These are phyloP conservation scores for Cadophora sp. DNA, from an alignment of 2,329 filamentous ascomycete species.

Conservation along the genomic window DNA sequence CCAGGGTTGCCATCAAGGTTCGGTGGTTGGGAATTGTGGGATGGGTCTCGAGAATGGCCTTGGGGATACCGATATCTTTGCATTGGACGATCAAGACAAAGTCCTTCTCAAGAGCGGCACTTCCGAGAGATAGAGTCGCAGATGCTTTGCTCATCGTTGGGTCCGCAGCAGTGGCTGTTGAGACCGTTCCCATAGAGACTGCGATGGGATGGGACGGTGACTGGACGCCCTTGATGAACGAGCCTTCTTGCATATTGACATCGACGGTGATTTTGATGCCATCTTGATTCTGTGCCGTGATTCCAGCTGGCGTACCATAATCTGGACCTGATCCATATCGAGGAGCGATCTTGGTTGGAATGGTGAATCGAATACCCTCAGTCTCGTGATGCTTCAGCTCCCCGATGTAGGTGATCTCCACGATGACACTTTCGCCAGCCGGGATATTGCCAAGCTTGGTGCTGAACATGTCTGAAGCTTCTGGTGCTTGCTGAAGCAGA, in stretches of 20 bases:
- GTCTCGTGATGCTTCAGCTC: conserved; percentile 76
- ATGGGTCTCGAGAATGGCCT: conserved; percentile 71
- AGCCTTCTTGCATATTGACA: conserved; percentile 61
- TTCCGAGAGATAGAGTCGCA: conserved; percentile 62
- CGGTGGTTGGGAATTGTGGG: conserved; percentile 65
- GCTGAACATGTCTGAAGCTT: conserved; percentile 70
- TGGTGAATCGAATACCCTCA: conserved; percentile 72
- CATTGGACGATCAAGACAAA: conserved; percentile 71
- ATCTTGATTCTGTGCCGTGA: conserved; percentile 16
- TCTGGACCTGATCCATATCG: conserved; percentile 60
- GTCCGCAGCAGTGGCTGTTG: conserved; percentile 50
- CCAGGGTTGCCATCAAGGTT: conserved; percentile 73
- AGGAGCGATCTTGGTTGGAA: conserved; percentile 71
- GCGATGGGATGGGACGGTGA: conserved; percentile 73
- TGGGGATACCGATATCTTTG: conserved; percentile 64
- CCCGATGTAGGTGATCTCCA: conserved; percentile 71
- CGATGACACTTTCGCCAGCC: conserved; percentile 58
- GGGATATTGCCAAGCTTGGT: conserved; percentile 74
- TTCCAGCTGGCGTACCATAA: conserved; percentile 17
- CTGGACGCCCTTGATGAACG: conserved; percentile 65
- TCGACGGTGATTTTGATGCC: conserved; percentile 59
- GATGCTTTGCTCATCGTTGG: conserved; percentile 66
- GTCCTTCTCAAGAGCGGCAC: conserved; percentile 63
- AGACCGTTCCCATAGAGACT: conserved; percentile 67
- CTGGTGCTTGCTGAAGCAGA: conserved; percentile 66